Conservation (phyloP, 257 asterid genomes). For the Ophiorrhiza pumila region DNA sequence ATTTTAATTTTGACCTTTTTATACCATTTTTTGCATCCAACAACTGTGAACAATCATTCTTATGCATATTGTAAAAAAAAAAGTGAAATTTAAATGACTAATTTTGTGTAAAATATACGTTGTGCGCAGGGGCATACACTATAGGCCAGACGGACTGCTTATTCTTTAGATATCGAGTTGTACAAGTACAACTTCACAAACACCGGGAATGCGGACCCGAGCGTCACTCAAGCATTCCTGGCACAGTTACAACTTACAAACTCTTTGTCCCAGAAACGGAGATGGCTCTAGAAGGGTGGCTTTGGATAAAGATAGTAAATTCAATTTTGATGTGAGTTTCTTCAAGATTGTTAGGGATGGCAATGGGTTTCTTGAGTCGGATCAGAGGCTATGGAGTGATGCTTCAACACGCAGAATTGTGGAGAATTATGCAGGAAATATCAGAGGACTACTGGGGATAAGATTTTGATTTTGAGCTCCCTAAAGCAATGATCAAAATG, state of each 20-base stretch:
- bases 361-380: constrained; percentile 64
- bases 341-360: constrained; percentile 71
- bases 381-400: constrained; percentile 70
- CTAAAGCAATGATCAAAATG: constrained; percentile 71
- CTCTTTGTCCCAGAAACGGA: constrained; percentile 47
- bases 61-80: no score
- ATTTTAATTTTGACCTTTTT: no score
- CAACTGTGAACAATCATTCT: no score
- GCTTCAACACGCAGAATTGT: constrained; percentile 39
- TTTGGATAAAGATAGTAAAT: constrained; percentile 47
- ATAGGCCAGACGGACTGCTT: constrained; percentile 58
- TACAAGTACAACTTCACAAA: constrained; percentile 66
- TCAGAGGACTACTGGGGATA: constrained; percentile 55
- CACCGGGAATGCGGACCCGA: constrained; percentile 67
- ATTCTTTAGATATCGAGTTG: constrained; percentile 53
- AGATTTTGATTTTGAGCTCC: constrained; percentile 54
- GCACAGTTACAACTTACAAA: constrained; percentile 37
- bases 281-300: constrained; percentile 46
- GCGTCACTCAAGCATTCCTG: constrained; percentile 50
- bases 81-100: neutral
- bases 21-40: no score
- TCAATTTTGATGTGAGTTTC: constrained; percentile 53
- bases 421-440: constrained; percentile 56
- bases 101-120: neutral
- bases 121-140: constrained; percentile 57